Base-by-base conservation (phyloP, 495 filamentous ascomycete genomes). In the Parachaetomium inaequale region DNA sequence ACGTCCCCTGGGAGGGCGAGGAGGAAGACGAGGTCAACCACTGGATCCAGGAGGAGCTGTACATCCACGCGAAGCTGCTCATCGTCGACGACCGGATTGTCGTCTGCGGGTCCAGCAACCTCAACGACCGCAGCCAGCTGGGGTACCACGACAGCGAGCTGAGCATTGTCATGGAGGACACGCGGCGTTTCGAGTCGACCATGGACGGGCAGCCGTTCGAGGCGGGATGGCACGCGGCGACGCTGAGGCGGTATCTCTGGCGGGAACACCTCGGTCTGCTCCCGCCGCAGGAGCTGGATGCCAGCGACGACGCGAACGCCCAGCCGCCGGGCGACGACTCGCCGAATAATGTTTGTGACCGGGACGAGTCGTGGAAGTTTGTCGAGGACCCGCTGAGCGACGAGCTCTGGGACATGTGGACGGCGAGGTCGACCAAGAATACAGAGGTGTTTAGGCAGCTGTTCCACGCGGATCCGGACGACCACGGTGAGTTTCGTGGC, bases 11-110 rank as follows among this genome's bases (percentile, higher is more conserved):
- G 88, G 82, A 90, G 7, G 88, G 87, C 2, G 76, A 84, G 0
- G 61, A 70, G 1, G 82, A 92, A 60, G 81, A 81, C 15, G 93
- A 97, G 68, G 86, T 88, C 63, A 83, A 88, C 26, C 91, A 94
- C 65, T 91, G 96, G 76, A 85, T 96, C 51, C 93, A 96, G 68
- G 93, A 98, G 71, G 92, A 98, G 77, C 81, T 97, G 1, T 98
- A 97, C 65, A 84, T 96, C 40, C 93, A 98, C 70, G 88, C 85
- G 42, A 97, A 97, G 74, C 80, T 94, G 34, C 81, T 90, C 61
- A 96, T 96, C 63, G 90, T 86, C 15, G 92, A 96, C 68, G 91
- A 96, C 69, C 81, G 84, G 40, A 81, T 88, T 40, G 87, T 86
- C 26, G 88, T 96, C 59, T 96, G 93, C 70, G 93, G 93, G 17